A percentile compares a stretch with the other conserved stretches of the same genome.
Evolutionary conservation across 2,329 filamentous ascomycete species (phyloP).

Genomic region (Aureobasidium namibiae): DNA sequence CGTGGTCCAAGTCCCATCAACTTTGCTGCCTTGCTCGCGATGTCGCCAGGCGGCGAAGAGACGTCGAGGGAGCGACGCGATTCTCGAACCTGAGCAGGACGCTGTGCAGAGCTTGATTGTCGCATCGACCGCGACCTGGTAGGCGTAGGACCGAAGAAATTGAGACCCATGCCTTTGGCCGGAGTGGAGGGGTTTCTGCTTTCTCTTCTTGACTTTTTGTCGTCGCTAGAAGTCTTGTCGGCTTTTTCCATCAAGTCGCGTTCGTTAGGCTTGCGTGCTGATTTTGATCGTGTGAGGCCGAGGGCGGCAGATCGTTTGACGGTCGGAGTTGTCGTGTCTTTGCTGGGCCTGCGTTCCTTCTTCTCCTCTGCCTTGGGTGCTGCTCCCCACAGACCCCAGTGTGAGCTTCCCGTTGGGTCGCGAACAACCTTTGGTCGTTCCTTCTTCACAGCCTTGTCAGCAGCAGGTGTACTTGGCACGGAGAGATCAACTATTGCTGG

Average conservation of each 20-base stretch:
- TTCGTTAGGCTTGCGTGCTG: constrained; percentile 46
- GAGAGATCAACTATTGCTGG: constrained; percentile 15
- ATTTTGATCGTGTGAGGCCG: constrained; percentile 47
- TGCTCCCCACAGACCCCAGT: constrained; percentile 69
- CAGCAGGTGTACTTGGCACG: constrained; percentile 37
- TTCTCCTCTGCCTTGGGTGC: constrained; percentile 28
- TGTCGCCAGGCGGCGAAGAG: background rate
- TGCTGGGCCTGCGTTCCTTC: constrained; percentile 36
- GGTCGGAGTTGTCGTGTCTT: constrained; percentile 31
- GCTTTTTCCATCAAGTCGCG: constrained; percentile 34
- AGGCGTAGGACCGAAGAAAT: constrained; percentile 47
- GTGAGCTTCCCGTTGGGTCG: constrained; percentile 45
- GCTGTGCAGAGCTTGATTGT: constrained; percentile 52
- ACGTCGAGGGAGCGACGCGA: background rate
- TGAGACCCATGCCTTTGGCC: constrained; percentile 50
- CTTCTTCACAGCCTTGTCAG: constrained; percentile 55
- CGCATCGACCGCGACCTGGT: constrained; percentile 50
- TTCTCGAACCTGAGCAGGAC: background rate
- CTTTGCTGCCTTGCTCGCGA: constrained; percentile 4
- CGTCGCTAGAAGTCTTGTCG: constrained; percentile 56
- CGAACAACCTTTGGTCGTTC: constrained; percentile 71
- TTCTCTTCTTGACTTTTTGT: constrained; percentile 51
- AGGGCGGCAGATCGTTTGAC: constrained; percentile 34
- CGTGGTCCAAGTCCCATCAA: constrained; percentile 47
- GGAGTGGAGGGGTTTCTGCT: constrained; percentile 42